Conservation (phyloP, 1,284 basidiomycete genomes). For the Boletellus deceptivus region DNA sequence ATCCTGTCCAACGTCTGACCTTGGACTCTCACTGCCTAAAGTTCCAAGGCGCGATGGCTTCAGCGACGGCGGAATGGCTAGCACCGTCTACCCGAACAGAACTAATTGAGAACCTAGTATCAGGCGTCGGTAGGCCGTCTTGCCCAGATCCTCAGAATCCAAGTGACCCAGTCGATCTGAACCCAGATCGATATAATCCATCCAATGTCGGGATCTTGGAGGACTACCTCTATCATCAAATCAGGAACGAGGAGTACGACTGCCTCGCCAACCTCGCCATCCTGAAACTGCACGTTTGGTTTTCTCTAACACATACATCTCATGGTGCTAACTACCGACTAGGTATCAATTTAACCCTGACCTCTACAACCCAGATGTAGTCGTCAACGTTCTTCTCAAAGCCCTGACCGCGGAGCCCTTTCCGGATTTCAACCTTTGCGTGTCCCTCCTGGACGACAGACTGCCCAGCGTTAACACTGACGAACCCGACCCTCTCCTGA, state of each 20-base stretch:
- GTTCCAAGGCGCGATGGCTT: conserved; percentile 22
- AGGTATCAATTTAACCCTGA: conserved; percentile 97
- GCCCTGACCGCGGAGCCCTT: conserved; percentile 79
- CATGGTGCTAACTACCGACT: conserved; percentile 10
- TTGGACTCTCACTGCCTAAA: conserved; percentile 2
- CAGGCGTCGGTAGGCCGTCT: conserved; percentile 76
- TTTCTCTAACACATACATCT: background rate
- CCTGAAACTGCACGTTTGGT: conserved; percentile 64
- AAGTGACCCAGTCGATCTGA: conserved; percentile 6
- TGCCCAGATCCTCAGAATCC: conserved; percentile 1
- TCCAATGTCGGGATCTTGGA: conserved; percentile 90
- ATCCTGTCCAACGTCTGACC: background rate
- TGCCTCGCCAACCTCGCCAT: conserved; percentile 91
- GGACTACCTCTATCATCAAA: conserved; percentile 93
- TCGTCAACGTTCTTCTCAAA: conserved; percentile 94
- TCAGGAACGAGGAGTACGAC: conserved; percentile 88
- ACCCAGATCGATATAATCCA: conserved; percentile 90
- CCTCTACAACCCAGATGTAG: conserved; percentile 89
- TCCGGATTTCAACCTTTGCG: conserved; percentile 92
- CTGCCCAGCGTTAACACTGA: conserved; percentile 59
- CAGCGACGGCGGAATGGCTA: conserved; percentile 59
- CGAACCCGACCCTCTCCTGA: conserved; percentile 76
- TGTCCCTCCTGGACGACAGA: conserved; percentile 84
- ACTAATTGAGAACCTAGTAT: conserved; percentile 86
- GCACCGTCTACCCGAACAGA: conserved; percentile 75